A percentile compares a stretch with the other conserved stretches of the same genome.
phyloP scores from a whole-genome alignment of 73 alveolate species.

The Tetrahymena thermophila region DNA sequence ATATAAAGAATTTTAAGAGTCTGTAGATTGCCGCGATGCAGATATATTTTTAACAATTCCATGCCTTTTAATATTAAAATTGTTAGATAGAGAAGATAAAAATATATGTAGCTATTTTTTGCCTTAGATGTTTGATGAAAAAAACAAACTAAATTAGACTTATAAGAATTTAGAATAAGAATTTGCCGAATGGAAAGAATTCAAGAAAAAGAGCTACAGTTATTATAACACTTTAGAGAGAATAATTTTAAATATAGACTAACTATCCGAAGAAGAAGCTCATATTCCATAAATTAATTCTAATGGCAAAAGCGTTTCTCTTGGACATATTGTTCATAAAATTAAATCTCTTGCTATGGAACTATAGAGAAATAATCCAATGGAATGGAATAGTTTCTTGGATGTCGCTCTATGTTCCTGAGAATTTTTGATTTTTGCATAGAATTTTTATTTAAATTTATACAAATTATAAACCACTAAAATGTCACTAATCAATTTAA shows the following conservation, averaged over 20 bases:
- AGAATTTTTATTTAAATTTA: not conserved
- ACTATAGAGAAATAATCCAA: constrained; percentile 58
- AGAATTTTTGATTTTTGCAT: not conserved
- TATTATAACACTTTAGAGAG: constrained; percentile 52
- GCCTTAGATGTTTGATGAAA: constrained; percentile 59
- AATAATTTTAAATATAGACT: constrained; percentile 10
- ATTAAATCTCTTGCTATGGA: constrained; percentile 59
- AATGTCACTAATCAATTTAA: not conserved
- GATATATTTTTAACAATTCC: constrained; percentile 69
- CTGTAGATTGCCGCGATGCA: constrained; percentile 50
- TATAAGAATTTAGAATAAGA: constrained; percentile 27
- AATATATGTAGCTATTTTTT: constrained; percentile 57
- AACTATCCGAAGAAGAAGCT: not conserved
- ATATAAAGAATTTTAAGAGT: constrained; percentile 51
- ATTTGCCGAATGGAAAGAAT: constrained; percentile 34
- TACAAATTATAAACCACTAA: not conserved
- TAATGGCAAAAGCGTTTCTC: not conserved
- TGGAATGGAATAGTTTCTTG: constrained; percentile 70
- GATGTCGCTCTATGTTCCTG: constrained; percentile 45
- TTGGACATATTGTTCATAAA: constrained; percentile 34
- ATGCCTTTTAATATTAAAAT: constrained; percentile 52
- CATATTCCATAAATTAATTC: not conserved
- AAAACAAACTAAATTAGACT: constrained; percentile 29
- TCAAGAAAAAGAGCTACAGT: constrained; percentile 24
- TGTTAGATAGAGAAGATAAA: constrained; percentile 62